Evolutionary conservation across 2,329 filamentous ascomycete species (phyloP).

Genomic region (Botrytis byssoidea): DNA sequence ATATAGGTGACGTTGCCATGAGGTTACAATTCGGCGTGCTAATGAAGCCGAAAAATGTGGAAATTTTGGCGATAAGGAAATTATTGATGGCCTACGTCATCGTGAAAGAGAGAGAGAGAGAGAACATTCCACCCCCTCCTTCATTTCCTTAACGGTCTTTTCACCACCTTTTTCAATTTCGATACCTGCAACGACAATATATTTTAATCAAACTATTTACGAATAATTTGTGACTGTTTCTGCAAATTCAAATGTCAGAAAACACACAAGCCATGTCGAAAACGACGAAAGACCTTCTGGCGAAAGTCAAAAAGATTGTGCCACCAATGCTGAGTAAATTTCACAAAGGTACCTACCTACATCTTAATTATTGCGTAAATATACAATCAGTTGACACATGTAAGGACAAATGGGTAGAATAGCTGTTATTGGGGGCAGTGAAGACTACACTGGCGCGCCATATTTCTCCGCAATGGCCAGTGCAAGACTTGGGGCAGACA

Average conservation of each 20-base stretch:
- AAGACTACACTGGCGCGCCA: slow-evolving; percentile 94
- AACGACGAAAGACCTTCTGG: slow-evolving; percentile 71
- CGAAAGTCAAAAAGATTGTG: slow-evolving; percentile 83
- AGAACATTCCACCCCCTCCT: not conserved
- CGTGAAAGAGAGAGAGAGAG: not conserved
- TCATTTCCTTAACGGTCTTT: not conserved
- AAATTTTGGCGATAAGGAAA: not conserved
- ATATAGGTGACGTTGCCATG: not conserved
- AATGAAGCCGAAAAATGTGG: not conserved
- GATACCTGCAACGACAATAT: not conserved
- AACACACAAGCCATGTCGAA: slow-evolving; percentile 56
- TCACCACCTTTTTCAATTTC: not conserved
- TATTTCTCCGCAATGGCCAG: slow-evolving; percentile 99
- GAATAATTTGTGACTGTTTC: not conserved
- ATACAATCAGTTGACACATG: slow-evolving; percentile 18
- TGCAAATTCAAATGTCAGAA: slow-evolving; percentile 31
- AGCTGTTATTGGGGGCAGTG: slow-evolving; percentile 89
- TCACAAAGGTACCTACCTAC: slow-evolving; percentile 74
- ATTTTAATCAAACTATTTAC: not conserved
- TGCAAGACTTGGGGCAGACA: slow-evolving; percentile 82
- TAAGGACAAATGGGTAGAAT: slow-evolving; percentile 87
- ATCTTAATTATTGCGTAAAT: not conserved
- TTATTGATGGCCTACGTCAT: not conserved
- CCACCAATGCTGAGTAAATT: slow-evolving; percentile 94
- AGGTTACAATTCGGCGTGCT: not conserved